phyloP scores from a whole-genome alignment of 768 basidiomycete genomes.

The Boletus edulis region DNA sequence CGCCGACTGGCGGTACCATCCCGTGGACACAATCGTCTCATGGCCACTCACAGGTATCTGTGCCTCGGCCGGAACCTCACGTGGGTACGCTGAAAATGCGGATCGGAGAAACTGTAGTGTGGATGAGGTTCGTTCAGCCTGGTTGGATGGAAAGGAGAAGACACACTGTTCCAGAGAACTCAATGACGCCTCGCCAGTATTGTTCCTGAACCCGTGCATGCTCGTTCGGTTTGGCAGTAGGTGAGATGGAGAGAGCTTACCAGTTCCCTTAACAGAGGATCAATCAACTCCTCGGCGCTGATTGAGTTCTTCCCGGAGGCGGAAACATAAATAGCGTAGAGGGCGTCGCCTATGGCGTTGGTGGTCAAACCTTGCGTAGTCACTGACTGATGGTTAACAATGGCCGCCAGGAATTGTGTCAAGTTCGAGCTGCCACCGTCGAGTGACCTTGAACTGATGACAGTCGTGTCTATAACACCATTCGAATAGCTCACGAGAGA shows the following conservation, averaged over 20 bases:
- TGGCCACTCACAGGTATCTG: neutral
- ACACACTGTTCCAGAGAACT: constrained; percentile 16
- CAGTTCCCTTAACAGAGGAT: neutral
- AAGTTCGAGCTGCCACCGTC: constrained; percentile 2
- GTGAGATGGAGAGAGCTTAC: neutral
- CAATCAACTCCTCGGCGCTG: neutral
- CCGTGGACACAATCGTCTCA: neutral
- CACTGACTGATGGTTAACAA: constrained; percentile 2
- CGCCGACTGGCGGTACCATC: neutral
- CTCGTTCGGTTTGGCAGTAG: too few relatives aligned
- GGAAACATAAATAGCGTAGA: constrained; percentile 11
- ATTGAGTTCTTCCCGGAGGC: neutral
- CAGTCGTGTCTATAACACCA: neutral
- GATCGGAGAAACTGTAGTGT: constrained; percentile 3
- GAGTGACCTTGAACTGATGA: neutral
- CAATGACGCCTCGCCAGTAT: constrained; percentile 17
- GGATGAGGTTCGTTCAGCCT: neutral
- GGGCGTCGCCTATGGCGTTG: constrained; percentile 18
- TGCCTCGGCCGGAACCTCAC: neutral
- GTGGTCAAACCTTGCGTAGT: constrained; percentile 12
- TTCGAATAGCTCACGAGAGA: constrained; percentile 12
- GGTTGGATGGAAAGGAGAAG: neutral
- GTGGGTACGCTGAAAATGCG: constrained; percentile 2
- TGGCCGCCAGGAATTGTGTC: constrained; percentile 11
- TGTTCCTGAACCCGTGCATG: neutral